Percentiles rank a stretch among this genome's conserved stretches.
phyloP scores from a whole-genome alignment of 768 basidiomycete species.

The Mycena belliarum region DNA sequence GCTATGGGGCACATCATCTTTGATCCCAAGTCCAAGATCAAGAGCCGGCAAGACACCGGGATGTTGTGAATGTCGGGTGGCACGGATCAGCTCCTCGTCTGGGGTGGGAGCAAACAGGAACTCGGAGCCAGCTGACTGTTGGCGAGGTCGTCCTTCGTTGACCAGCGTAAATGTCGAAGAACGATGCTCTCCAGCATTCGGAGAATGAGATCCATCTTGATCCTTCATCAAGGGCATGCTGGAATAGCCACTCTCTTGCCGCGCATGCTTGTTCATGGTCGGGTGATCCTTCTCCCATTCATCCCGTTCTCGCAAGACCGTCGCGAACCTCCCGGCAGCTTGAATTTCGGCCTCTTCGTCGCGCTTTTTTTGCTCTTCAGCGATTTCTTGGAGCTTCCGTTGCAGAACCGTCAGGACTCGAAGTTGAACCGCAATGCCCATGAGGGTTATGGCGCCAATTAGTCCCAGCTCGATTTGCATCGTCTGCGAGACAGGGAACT shows the following conservation, averaged over 20 bases:
- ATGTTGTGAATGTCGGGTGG: conserved; percentile 49
- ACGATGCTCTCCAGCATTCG: conserved; percentile 48
- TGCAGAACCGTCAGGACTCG: conserved; percentile 81
- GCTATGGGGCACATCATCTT: conserved; percentile 70
- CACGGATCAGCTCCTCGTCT: conserved; percentile 61
- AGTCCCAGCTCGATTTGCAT: conserved; percentile 95
- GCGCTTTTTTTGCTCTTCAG: conserved; percentile 67
- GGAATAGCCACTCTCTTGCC: conserved; percentile 65
- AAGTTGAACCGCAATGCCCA: conserved; percentile 89
- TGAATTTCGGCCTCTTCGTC: conserved; percentile 77
- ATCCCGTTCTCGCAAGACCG: conserved; percentile 65
- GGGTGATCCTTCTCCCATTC: conserved; percentile 91
- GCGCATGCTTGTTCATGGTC: conserved; percentile 55
- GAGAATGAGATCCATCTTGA: conserved; percentile 47
- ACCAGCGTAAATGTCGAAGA: conserved; percentile 54
- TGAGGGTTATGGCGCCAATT: conserved; percentile 77
- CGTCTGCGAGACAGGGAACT: conserved; percentile 83
- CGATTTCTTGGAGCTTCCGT: conserved; percentile 77
- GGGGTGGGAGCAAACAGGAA: conserved; percentile 63
- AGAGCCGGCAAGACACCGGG: conserved; percentile 65
- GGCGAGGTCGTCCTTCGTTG: conserved; percentile 55
- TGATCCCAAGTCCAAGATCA: conserved; percentile 74
- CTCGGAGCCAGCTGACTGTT: conserved; percentile 71
- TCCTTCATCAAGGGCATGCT: conserved; percentile 69
- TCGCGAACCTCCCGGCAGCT: conserved; percentile 69